Conservation (phyloP, 495 filamentous ascomycete species). For the Rusavskia elegans region DNA sequence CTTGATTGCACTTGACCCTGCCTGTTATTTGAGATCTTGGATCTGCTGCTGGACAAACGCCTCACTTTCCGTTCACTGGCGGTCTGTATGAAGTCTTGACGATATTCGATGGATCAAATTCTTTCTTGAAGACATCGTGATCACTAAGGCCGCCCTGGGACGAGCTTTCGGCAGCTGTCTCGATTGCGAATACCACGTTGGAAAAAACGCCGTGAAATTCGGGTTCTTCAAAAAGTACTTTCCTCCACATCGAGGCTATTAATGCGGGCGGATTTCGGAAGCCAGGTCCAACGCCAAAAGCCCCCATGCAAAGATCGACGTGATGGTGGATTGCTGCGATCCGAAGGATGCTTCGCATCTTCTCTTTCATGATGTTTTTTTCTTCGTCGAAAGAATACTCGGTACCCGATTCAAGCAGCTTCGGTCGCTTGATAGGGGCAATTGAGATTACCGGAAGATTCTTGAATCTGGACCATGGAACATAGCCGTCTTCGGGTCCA, state of each 20-base stretch:
- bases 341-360: constrained; percentile 50
- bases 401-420: constrained; percentile 45
- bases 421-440: constrained; percentile 51
- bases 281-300: constrained; percentile 53
- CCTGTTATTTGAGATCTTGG: too few species aligned
- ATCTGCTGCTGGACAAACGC: too few species aligned
- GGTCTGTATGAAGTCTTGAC: background rate
- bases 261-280: constrained; percentile 54
- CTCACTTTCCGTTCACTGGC: background rate
- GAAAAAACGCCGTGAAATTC: constrained; percentile 53
- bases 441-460: constrained; percentile 54
- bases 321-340: constrained; percentile 47
- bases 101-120: constrained; percentile 24
- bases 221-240: constrained; percentile 44
- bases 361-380: constrained; percentile 51
- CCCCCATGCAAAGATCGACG: constrained; percentile 45
- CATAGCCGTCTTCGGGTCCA: constrained; percentile 28
- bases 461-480: constrained; percentile 24
- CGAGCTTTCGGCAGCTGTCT: constrained; percentile 15
- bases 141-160: constrained; percentile 18
- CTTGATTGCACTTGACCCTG: too few species aligned
- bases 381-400: constrained; percentile 55
- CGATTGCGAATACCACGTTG: constrained; percentile 58
- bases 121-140: constrained; percentile 22
- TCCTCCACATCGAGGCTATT: constrained; percentile 52